A percentile compares a stretch with the other conserved stretches of the same genome.
Evolutionary conservation across 2,329 filamentous ascomycete species (phyloP).

Genomic region (Xylariaceae sp.): DNA sequence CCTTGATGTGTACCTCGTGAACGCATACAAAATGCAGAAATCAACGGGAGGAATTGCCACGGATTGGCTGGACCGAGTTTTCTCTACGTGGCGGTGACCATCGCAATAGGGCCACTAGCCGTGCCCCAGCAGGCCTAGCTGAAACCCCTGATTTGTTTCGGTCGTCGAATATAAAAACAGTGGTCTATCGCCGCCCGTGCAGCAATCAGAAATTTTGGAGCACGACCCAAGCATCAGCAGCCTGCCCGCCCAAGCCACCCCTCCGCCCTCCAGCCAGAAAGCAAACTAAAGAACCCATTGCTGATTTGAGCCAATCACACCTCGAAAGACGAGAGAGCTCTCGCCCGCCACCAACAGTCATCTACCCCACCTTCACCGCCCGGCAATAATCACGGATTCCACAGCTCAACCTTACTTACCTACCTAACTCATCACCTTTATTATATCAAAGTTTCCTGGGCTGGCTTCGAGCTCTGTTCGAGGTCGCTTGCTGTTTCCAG

Average conservation of each 20-base stretch:
- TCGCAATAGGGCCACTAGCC: slow-evolving; percentile 3
- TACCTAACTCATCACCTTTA: no score
- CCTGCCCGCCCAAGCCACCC: slow-evolving; percentile 1
- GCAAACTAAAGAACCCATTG: no score
- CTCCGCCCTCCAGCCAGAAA: slow-evolving; percentile 13
- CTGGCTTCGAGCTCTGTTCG: no score
- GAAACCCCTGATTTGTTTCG: slow-evolving; percentile 19
- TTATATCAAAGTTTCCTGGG: no score
- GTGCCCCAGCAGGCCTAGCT: no score
- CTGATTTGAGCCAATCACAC: neutral
- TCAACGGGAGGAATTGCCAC: no score
- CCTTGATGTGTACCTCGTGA: no score
- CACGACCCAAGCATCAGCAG: slow-evolving; percentile 1
- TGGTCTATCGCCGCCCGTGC: slow-evolving; percentile 23
- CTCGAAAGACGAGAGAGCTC: no score
- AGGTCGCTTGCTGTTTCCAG: no score
- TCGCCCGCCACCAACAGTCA: neutral
- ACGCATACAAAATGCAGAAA: no score
- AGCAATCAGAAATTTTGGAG: slow-evolving; percentile 14
- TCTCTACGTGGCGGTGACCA: slow-evolving; percentile 5
- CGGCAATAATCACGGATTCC: slow-evolving; percentile 18
- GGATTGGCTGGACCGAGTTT: slow-evolving; percentile 1
- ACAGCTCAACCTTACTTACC: no score
- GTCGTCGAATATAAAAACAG: slow-evolving; percentile 26
- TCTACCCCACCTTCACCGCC: slow-evolving; percentile 26